A percentile compares a stretch with the other conserved stretches of the same genome.
Conservation (phyloP, 208 protist genomes). For the Acanthamoeba culbertsoni region DNA sequence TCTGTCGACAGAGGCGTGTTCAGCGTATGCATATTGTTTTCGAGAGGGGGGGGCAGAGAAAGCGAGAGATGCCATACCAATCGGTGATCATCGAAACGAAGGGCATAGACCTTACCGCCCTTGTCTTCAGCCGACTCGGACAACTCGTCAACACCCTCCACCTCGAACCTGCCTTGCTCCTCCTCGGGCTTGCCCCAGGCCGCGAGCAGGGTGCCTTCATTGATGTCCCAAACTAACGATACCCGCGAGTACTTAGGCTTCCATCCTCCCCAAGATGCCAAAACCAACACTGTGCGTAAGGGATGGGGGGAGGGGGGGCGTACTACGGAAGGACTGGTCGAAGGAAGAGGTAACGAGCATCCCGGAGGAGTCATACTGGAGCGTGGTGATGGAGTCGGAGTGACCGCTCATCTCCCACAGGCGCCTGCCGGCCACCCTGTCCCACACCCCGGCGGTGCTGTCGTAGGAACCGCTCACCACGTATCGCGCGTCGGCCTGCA, state of each 20-base stretch:
- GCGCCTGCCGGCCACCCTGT: background rate
- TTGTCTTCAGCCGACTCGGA: background rate
- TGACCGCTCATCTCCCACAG: conserved; percentile 28
- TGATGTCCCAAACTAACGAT: conserved; percentile 20
- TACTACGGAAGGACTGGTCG: conserved; percentile 47
- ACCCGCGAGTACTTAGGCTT: background rate
- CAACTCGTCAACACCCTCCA: background rate
- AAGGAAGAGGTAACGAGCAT: conserved; percentile 60
- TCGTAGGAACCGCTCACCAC: conserved; percentile 60
- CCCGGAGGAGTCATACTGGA: conserved; percentile 40
- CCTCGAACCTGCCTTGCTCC: background rate
- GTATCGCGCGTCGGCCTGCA: conserved; percentile 10
- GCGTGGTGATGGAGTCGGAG: conserved; percentile 56
- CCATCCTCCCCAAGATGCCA: background rate
- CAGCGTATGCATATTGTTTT: background rate
- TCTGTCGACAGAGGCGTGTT: background rate
- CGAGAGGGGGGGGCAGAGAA: background rate
- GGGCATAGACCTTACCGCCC: conserved; percentile 26
- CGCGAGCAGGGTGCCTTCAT: background rate
- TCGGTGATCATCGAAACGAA: conserved; percentile 51
- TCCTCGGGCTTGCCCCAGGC: conserved; percentile 28
- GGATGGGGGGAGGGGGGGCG: background rate
- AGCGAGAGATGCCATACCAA: background rate
- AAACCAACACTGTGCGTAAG: background rate
- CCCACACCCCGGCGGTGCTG: conserved; percentile 25